Percentiles rank a stretch among this genome's conserved stretches.
phyloP scores from a whole-genome alignment of 129 eudicot species.

The Mikania micrantha region DNA sequence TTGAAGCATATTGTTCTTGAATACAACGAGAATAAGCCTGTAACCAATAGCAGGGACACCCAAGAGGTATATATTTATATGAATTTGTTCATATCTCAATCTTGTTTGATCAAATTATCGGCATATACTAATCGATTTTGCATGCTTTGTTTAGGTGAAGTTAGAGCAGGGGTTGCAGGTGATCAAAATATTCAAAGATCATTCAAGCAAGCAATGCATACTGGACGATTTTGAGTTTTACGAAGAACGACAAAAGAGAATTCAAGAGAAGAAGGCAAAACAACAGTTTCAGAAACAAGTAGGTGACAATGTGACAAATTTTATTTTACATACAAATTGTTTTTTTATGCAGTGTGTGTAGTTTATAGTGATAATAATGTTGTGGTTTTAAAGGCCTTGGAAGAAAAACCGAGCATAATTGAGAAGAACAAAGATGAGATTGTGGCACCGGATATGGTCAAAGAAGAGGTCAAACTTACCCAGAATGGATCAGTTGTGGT shows the following conservation, averaged over 20 bases:
- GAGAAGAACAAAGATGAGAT: constrained; percentile 37
- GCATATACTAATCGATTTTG: not conserved
- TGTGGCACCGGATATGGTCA: constrained; percentile 4
- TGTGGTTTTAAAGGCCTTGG: constrained; percentile 4
- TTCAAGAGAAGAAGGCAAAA: constrained; percentile 75
- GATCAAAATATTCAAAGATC: constrained; percentile 65
- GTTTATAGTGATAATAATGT: not conserved
- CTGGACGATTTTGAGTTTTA: constrained; percentile 82
- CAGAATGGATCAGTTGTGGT: constrained; percentile 14
- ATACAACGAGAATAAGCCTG: constrained; percentile 81
- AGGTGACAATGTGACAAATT: constrained; percentile 17
- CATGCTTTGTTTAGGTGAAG: constrained; percentile 42
- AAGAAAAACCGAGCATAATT: constrained; percentile 21
- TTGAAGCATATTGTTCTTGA: constrained; percentile 76
- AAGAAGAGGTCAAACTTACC: constrained; percentile 15
- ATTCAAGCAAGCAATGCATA: constrained; percentile 60
- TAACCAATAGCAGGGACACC: constrained; percentile 83
- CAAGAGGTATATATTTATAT: constrained; percentile 53
- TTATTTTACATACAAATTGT: not conserved
- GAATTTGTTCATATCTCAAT: not conserved
- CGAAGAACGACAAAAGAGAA: constrained; percentile 65
- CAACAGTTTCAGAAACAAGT: constrained; percentile 64
- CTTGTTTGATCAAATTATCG: not conserved
- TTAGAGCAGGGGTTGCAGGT: constrained; percentile 70
- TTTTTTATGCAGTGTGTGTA: not conserved